These are phyloP conservation scores for Cadophora luteo-olivacea DNA, from an alignment of 2,329 filamentous ascomycete species.

Conservation along the genomic window DNA sequence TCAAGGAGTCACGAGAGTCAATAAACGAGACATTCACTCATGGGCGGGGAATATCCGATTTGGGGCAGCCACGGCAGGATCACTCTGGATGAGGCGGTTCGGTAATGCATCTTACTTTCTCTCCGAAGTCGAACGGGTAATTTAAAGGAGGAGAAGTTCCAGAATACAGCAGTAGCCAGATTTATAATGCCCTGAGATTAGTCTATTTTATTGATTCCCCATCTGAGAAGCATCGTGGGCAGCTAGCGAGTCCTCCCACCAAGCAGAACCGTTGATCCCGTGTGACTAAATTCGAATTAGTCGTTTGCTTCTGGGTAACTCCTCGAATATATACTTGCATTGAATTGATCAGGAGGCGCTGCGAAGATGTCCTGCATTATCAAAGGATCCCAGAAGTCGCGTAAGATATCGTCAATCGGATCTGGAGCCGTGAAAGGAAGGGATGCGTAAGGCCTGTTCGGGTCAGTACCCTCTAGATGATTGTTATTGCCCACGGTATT, in stretches of 20 bases:
- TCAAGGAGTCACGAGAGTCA: too few relatives aligned
- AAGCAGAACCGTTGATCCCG: neutral
- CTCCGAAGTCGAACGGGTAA: too few relatives aligned
- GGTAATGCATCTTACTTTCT: too few relatives aligned
- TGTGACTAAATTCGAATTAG: neutral
- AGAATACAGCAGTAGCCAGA: too few relatives aligned
- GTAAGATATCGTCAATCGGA: neutral
- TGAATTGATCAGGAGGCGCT: neutral
- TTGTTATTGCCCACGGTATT: neutral
- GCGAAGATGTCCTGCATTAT: neutral
- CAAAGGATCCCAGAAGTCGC: neutral
- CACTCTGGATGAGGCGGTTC: too few relatives aligned
- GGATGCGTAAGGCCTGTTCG: neutral
- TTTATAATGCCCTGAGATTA: too few relatives aligned
- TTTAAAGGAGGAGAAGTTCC: too few relatives aligned
- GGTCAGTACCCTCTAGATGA: neutral
- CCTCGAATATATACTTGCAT: neutral
- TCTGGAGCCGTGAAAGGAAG: neutral
- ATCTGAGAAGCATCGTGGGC: neutral
- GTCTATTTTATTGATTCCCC: neutral
- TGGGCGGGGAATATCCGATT: too few relatives aligned
- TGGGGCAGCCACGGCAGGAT: too few relatives aligned
- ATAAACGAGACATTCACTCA: too few relatives aligned
- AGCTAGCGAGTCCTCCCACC: neutral
- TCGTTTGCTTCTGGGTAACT: neutral